Evolutionary conservation across 176 grass and related monocot genomes (phyloP).

Genomic region (Oryza meyeriana): DNA sequence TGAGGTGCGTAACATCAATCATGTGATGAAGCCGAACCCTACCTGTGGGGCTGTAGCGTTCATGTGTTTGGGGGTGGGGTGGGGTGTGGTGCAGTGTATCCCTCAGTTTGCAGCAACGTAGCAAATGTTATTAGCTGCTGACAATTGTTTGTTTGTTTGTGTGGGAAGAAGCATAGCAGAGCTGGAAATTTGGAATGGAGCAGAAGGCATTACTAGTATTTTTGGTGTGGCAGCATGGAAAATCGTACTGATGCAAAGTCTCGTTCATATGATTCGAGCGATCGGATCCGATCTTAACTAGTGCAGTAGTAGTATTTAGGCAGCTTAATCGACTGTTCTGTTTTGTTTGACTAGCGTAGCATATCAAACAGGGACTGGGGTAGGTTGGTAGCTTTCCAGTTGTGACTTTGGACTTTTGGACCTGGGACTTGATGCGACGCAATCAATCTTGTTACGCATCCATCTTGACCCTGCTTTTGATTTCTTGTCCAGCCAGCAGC

Average conservation of each 20-base stretch:
- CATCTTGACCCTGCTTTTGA: neutral
- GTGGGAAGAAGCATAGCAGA: neutral
- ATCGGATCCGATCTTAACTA: neutral
- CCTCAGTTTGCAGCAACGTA: neutral
- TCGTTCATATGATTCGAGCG: neutral
- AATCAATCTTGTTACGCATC: neutral
- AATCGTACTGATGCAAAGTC: neutral
- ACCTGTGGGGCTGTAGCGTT: neutral
- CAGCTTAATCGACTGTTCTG: neutral
- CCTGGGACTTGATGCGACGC: neutral
- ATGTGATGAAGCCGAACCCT: neutral
- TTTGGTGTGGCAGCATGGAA: neutral
- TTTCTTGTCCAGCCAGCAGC: neutral
- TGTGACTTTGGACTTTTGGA: no score
- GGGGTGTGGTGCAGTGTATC: no score
- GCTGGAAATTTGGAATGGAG: neutral
- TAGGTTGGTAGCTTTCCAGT: neutral
- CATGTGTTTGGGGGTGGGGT: no score
- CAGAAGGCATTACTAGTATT: no score
- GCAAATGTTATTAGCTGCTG: neutral
- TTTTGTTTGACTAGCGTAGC: neutral
- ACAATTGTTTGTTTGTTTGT: neutral
- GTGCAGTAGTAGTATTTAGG: neutral
- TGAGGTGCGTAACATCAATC: neutral
- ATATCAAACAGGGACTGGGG: neutral